A percentile compares a stretch with the other conserved stretches of the same genome.
Evolutionary conservation across 768 basidiomycete genomes (phyloP).

Genomic region (Leccinum uliginosum): DNA sequence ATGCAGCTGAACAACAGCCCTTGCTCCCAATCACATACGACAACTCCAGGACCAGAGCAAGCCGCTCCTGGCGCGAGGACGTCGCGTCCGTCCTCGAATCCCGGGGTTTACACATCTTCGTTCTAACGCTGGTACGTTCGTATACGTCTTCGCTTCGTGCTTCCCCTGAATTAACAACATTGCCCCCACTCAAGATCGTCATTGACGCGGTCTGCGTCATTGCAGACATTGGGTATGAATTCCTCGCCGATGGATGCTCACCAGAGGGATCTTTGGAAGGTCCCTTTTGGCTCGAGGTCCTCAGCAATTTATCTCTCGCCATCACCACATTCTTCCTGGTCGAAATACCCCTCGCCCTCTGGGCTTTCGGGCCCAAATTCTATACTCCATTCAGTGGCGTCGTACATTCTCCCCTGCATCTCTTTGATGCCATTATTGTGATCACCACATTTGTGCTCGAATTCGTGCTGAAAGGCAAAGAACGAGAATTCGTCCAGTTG

Average conservation of each 20-base stretch:
- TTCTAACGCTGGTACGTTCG: constrained; percentile 53
- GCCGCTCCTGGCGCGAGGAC: constrained; percentile 26
- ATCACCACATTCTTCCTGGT: constrained; percentile 72
- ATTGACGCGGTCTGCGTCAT: constrained; percentile 72
- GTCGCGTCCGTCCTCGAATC: constrained; percentile 52
- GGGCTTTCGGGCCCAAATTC: constrained; percentile 58
- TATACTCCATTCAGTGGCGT: constrained; percentile 59
- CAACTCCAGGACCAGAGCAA: constrained; percentile 4
- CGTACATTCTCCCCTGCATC: constrained; percentile 58
- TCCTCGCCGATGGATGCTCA: constrained; percentile 53
- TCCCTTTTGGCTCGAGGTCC: constrained; percentile 59
- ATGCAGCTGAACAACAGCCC: constrained; percentile 41
- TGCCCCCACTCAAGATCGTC: constrained; percentile 39
- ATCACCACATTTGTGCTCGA: constrained; percentile 72
- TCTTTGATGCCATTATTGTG: constrained; percentile 71
- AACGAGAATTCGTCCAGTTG: constrained; percentile 65
- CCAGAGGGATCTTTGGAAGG: constrained; percentile 35
- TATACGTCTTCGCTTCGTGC: constrained; percentile 18
- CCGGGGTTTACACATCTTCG: constrained; percentile 45
- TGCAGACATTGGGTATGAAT: constrained; percentile 62
- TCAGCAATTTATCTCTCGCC: constrained; percentile 56
- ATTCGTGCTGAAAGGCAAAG: constrained; percentile 59
- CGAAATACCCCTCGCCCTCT: constrained; percentile 71
- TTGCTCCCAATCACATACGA: constrained; percentile 36
- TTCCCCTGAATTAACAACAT: constrained; percentile 8